phyloP scores from a whole-genome alignment of 1,139 yeast genomes.

The Ogataea hybrid region DNA sequence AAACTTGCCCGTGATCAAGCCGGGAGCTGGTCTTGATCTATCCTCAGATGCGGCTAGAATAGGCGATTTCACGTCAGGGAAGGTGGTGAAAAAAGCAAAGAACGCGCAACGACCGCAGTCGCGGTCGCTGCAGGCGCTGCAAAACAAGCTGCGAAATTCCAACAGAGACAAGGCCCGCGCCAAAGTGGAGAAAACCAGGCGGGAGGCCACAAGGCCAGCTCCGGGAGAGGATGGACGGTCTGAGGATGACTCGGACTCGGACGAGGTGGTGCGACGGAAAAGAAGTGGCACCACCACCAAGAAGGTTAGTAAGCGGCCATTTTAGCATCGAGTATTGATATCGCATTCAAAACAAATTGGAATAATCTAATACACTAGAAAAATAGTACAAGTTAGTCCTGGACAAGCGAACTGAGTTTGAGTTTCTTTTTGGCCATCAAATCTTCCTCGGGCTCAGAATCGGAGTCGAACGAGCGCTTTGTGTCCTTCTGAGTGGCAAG shows the following conservation, averaged over 20 bases:
- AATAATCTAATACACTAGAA: neutral
- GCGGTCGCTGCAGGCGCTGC: slow-evolving; percentile 43
- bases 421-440: slow-evolving; percentile 10
- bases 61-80: slow-evolving; percentile 34
- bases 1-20: slow-evolving; percentile 44
- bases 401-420: slow-evolving; percentile 11
- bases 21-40: slow-evolving; percentile 40
- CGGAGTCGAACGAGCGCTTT: slow-evolving; percentile 9
- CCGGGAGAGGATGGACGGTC: neutral
- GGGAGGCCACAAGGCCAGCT: neutral
- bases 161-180: slow-evolving; percentile 19
- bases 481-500: slow-evolving; percentile 2
- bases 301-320: slow-evolving; percentile 24
- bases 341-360: neutral
- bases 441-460: slow-evolving; percentile 4
- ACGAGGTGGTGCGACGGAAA: slow-evolving; percentile 23
- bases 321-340: slow-evolving; percentile 10
- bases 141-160: slow-evolving; percentile 43
- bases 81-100: slow-evolving; percentile 7
- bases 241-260: slow-evolving; percentile 18
- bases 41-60: slow-evolving; percentile 13
- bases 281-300: slow-evolving; percentile 10
- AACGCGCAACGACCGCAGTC: slow-evolving; percentile 11
- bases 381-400: slow-evolving; percentile 1
- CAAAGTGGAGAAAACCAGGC: slow-evolving; percentile 2